These are phyloP conservation scores for Wickerhamiella qilinensis DNA, from an alignment of 805 yeast species.

Conservation along the genomic window DNA sequence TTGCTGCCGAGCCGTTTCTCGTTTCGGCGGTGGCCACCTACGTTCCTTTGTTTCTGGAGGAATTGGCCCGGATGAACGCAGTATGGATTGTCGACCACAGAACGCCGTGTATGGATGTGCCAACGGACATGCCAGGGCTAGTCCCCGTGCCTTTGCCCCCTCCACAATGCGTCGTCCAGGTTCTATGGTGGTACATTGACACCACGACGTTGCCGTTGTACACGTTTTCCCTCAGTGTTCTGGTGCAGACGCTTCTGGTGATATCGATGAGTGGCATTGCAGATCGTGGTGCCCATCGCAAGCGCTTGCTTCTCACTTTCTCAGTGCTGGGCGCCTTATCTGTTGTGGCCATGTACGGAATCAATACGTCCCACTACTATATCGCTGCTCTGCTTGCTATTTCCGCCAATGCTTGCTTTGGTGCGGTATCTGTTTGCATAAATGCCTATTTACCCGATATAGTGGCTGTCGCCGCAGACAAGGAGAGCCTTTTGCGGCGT, in stretches of 20 bases:
- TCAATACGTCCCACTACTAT: slow-evolving; percentile 29
- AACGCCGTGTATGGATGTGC: slow-evolving; percentile 30
- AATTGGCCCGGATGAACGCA: slow-evolving; percentile 57
- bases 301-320: slow-evolving; percentile 36
- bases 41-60: slow-evolving; percentile 55
- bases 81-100: slow-evolving; percentile 43
- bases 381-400: slow-evolving; percentile 41
- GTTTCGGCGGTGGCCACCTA: slow-evolving; percentile 69
- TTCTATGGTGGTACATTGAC: slow-evolving; percentile 36
- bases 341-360: slow-evolving; percentile 31
- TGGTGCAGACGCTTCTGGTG: slow-evolving; percentile 55
- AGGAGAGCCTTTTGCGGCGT: slow-evolving; percentile 4
- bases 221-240: slow-evolving; percentile 55
- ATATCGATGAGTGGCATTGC: slow-evolving; percentile 60
- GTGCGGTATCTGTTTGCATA: slow-evolving; percentile 67
- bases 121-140: slow-evolving; percentile 13
- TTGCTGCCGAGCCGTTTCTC: slow-evolving; percentile 69
- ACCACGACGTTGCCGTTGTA: slow-evolving; percentile 61
- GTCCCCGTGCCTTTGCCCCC: slow-evolving; percentile 15
- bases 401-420: slow-evolving; percentile 51
- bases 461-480: slow-evolving; percentile 20
- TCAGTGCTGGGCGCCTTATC: slow-evolving; percentile 43
- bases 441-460: slow-evolving; percentile 55
- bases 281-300: slow-evolving; percentile 46
- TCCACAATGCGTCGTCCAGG: slow-evolving; percentile 33